A percentile compares a stretch with the other conserved stretches of the same genome.
Conservation (phyloP, 371 early-diverging fungal genomes). For the Lichtheimia ornata region DNA sequence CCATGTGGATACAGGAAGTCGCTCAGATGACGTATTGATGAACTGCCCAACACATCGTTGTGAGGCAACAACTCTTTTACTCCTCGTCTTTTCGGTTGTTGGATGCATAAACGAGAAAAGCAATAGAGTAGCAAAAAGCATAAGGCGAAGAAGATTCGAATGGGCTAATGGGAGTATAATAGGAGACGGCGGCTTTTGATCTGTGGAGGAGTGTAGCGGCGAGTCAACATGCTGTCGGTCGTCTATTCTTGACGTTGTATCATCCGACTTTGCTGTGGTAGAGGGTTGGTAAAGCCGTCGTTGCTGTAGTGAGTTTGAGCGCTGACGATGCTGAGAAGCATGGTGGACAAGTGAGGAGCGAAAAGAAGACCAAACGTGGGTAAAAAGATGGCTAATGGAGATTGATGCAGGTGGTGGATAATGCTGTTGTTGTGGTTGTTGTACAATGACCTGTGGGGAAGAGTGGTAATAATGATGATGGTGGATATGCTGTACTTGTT, state of each 20-base stretch:
- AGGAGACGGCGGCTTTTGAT: background rate
- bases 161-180: background rate
- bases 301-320: background rate
- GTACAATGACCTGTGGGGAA: background rate
- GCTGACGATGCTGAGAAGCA: background rate
- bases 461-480: slow-evolving; percentile 7
- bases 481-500: slow-evolving; percentile 3
- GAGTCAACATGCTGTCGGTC: background rate
- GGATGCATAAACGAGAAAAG: slow-evolving; percentile 20
- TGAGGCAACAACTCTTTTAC: background rate
- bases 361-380: background rate
- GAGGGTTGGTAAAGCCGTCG: background rate
- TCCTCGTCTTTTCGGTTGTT: background rate
- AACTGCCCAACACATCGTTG: slow-evolving; percentile 11
- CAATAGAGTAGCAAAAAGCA: slow-evolving; percentile 13
- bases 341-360: background rate
- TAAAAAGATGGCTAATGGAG: slow-evolving; percentile 1
- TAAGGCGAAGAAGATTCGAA: slow-evolving; percentile 9
- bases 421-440: background rate
- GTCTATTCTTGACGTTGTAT: background rate
- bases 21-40: slow-evolving; percentile 5
- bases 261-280: background rate
- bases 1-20: slow-evolving; percentile 14
- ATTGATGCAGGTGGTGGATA: background rate
- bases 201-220: background rate